These are phyloP conservation scores for Irpex lacteus DNA, from an alignment of 1,284 basidiomycete genomes.

Conservation along the genomic window DNA sequence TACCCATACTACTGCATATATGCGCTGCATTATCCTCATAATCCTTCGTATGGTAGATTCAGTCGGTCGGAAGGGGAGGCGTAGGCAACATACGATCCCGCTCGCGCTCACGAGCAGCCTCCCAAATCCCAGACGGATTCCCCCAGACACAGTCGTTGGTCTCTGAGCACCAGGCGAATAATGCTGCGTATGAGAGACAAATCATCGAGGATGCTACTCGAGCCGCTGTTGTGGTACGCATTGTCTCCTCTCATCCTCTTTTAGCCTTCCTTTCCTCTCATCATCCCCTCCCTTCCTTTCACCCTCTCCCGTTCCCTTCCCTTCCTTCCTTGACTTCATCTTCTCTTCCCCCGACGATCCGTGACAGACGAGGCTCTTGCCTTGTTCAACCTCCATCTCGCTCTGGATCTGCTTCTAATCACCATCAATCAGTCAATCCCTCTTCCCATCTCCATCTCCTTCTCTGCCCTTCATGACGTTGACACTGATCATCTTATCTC, in stretches of 20 bases:
- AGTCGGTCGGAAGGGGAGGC: conserved; percentile 73
- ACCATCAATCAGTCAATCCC: neutral
- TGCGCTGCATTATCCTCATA: conserved; percentile 3
- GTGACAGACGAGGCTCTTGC: neutral
- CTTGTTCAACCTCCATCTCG: neutral
- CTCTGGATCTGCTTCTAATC: neutral
- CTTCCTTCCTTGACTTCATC: neutral
- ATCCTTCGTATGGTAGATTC: conserved; percentile 33
- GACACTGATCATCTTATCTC: neutral
- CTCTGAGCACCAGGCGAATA: conserved; percentile 20
- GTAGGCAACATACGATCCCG: conserved; percentile 76
- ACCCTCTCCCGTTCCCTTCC: conserved; percentile 1
- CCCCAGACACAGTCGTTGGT: conserved; percentile 33
- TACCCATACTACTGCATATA: neutral
- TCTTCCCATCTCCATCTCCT: neutral
- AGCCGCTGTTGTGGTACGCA: conserved; percentile 30
- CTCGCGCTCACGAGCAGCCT: conserved; percentile 49
- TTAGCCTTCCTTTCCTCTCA: too few species aligned
- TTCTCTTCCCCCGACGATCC: neutral
- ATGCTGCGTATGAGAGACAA: conserved; percentile 40
- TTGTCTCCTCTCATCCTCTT: too few species aligned
- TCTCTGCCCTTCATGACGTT: neutral
- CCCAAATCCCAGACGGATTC: conserved; percentile 19
- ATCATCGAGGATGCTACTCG: conserved; percentile 38
- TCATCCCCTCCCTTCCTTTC: neutral